Base-by-base conservation (phyloP, 108 stramenopile genomes). In the Cylindrotheca closterium region DNA sequence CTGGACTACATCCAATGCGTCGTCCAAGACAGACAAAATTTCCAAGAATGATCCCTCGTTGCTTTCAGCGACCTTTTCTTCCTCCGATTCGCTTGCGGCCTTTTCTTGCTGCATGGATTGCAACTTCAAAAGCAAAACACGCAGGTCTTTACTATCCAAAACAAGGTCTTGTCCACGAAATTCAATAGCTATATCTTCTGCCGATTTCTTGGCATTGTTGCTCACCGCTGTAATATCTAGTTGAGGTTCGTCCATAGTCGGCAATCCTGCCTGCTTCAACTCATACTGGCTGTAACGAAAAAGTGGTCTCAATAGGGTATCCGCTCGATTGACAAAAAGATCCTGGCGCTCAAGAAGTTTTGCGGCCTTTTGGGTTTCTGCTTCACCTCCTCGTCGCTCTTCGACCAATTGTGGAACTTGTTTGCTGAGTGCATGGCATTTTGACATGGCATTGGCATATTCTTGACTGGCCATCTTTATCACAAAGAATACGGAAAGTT, bases 261-360 rank as follows among this genome's bases (percentile, higher is more conserved):
- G 54, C 51, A 59, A 23, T 23, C 71, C 71, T 1, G 71, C 63
- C 52, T 73, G 79, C 65, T 82, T 74, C 45, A 83, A 63, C 65
- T 87, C 86, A 68, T 87, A 91, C 33, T 84, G 82, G 63, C 85
- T 87, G 63, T 80, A 92, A 32, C 86, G 75, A 60, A 89, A 77
- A 33, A 92, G 60, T 0, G 91, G 91, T 27, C 70, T 66, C 47
- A 92, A 68, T 21, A 85, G 75, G 61, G 85, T 80, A 63, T 89
- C 74, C 31, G 84, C 91, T 24, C 88, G 71, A 0, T 81, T 78
- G 1, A 79, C 71, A 65, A 88, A 92, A 60, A 87, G 81, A 73
- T 92, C 91, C 26, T 65, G 73, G 21, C 81, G 47, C 74, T 84
- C 84, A 68, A 91, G 66, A 7, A 60, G 52, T 30, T 83, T 64